These are phyloP conservation scores for Mycosphaerella arachidis DNA, from an alignment of 2,329 filamentous ascomycete species.

Conservation along the genomic window DNA sequence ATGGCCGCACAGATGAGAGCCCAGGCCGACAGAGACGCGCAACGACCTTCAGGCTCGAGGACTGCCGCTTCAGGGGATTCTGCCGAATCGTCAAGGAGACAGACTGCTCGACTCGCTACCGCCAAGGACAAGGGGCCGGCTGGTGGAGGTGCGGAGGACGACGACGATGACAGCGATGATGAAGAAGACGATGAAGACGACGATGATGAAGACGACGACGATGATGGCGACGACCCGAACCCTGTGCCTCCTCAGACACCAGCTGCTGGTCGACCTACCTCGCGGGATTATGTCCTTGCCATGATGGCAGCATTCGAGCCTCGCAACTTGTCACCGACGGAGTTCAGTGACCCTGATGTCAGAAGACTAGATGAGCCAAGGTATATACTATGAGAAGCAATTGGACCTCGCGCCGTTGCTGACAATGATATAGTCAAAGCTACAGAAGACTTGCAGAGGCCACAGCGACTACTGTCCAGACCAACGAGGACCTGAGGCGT, in stretches of 20 bases:
- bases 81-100: neutral
- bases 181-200: conserved; percentile 5
- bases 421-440: neutral
- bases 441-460: neutral
- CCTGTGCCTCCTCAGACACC: neutral
- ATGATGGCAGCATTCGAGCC: conserved; percentile 2
- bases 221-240: conserved; percentile 1
- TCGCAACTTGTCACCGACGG: neutral
- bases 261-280: neutral
- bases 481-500: neutral
- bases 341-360: neutral
- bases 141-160: neutral
- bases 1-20: conserved; percentile 18
- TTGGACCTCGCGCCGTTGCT: neutral
- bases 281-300: neutral
- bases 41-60: neutral
- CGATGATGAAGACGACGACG: conserved; percentile 7
- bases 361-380: neutral
- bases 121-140: neutral
- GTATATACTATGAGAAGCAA: neutral
- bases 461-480: neutral
- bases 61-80: neutral
- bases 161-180: conserved; percentile 9
- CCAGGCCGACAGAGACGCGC: conserved; percentile 10
- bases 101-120: neutral